A percentile compares a stretch with the other conserved stretches of the same genome.
phyloP scores from a whole-genome alignment of 805 yeast genomes.

The Pichia cephalocereana region DNA sequence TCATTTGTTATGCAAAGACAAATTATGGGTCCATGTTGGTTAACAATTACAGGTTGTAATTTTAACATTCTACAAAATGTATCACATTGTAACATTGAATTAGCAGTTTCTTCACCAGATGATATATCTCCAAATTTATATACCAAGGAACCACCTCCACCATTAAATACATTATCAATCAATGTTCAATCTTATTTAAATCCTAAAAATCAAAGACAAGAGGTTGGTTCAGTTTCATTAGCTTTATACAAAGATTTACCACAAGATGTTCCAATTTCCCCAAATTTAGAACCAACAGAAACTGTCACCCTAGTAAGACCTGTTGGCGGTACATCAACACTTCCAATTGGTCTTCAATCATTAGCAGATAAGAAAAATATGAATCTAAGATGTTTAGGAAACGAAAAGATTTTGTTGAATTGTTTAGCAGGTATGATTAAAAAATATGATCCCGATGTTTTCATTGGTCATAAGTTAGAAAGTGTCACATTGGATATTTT shows the following conservation, averaged over 20 bases:
- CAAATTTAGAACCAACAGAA: conserved; percentile 49
- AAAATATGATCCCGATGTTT: conserved; percentile 80
- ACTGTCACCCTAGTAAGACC: conserved; percentile 75
- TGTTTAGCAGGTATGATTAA: conserved; percentile 67
- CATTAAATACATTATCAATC: conserved; percentile 62
- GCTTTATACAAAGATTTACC: conserved; percentile 62
- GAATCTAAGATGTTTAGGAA: conserved; percentile 50
- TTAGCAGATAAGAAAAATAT: conserved; percentile 47
- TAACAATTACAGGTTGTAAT: conserved; percentile 58
- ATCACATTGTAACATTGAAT: conserved; percentile 77
- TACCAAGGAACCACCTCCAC: conserved; percentile 42
- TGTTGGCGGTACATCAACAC: conserved; percentile 44
- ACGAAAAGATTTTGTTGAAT: conserved; percentile 65
- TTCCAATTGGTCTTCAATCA: conserved; percentile 70
- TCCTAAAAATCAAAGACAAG: conserved; percentile 67
- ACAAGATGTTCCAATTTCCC: conserved; percentile 67
- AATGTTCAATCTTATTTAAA: conserved; percentile 78
- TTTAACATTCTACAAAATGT: conserved; percentile 50
- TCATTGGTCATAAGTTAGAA: conserved; percentile 82
- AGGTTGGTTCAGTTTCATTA: conserved; percentile 72
- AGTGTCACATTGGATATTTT: conserved; percentile 69
- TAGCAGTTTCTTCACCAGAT: conserved; percentile 42
- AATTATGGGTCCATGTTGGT: conserved; percentile 98
- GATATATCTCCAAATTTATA: conserved; percentile 37
- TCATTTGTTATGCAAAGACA: conserved; percentile 73